Percentiles rank a stretch among this genome's conserved stretches.
phyloP scores from a whole-genome alignment of 805 yeast genomes.

The Limtongia smithiae region DNA sequence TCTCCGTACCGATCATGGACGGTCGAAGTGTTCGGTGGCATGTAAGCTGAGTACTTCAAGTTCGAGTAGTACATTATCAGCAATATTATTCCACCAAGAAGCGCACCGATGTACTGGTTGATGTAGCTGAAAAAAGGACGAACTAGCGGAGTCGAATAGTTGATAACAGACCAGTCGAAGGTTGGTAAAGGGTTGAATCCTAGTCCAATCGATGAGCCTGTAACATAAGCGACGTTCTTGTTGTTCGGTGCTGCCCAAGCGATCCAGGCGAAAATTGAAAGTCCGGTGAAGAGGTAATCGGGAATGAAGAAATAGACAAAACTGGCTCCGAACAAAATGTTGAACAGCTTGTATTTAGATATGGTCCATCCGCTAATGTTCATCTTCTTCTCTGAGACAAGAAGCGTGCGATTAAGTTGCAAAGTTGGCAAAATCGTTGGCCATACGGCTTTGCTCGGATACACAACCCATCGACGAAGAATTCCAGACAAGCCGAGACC shows the following conservation, averaged over 20 bases:
- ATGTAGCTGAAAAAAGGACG: constrained; percentile 44
- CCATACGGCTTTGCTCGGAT: constrained; percentile 50
- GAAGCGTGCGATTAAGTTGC: constrained; percentile 50
- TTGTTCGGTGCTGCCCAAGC: constrained; percentile 55
- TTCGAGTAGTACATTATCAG: constrained; percentile 45
- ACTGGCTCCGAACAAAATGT: constrained; percentile 43
- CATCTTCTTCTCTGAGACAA: constrained; percentile 43
- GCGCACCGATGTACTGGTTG: constrained; percentile 39
- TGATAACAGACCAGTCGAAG: constrained; percentile 44
- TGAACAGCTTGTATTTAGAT: constrained; percentile 50
- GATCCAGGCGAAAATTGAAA: constrained; percentile 56
- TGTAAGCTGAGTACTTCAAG: constrained; percentile 47
- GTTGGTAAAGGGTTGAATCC: constrained; percentile 48
- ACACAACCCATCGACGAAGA: constrained; percentile 54
- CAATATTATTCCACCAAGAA: constrained; percentile 34
- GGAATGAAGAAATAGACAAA: constrained; percentile 59
- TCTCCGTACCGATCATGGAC: constrained; percentile 34
- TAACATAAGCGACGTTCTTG: constrained; percentile 46
- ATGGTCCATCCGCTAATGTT: constrained; percentile 58
- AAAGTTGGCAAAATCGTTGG: constrained; percentile 46
- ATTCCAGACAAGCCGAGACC: constrained; percentile 68
- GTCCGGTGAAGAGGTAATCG: constrained; percentile 57
- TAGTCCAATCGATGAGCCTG: constrained; percentile 44
- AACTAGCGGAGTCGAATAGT: constrained; percentile 42
- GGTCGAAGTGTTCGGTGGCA: constrained; percentile 47